A percentile compares a stretch with the other conserved stretches of the same genome.
Evolutionary conservation across 2,329 filamentous ascomycete genomes (phyloP).

Genomic region (Aspergillus clavatus): DNA sequence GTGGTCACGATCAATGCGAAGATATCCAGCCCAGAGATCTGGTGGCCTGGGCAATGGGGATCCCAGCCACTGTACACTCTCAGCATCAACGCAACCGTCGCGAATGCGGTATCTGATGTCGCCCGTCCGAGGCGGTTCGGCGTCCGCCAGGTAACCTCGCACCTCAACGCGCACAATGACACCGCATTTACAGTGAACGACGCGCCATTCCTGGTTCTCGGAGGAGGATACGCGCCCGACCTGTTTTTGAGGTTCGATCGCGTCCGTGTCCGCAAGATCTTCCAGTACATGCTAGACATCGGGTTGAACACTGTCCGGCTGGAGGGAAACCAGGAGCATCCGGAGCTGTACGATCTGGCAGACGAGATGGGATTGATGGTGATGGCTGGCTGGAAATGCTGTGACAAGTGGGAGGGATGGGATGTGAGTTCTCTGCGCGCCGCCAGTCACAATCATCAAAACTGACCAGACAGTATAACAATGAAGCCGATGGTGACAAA

Average conservation of each 20-base stretch:
- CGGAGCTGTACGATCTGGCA: constrained; percentile 55
- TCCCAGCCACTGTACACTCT: constrained; percentile 50
- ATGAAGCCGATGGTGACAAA: constrained; percentile 43
- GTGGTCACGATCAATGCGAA: constrained; percentile 38
- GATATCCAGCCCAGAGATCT: constrained; percentile 48
- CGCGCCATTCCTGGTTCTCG: constrained; percentile 55
- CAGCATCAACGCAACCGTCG: constrained; percentile 25
- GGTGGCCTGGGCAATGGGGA: constrained; percentile 61
- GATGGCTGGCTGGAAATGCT: constrained; percentile 62
- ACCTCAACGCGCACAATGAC: constrained; percentile 51
- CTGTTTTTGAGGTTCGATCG: constrained; percentile 57
- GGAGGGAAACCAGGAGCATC: constrained; percentile 62
- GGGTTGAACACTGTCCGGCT: constrained; percentile 60
- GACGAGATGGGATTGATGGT: constrained; percentile 59
- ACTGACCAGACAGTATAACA: constrained; percentile 47
- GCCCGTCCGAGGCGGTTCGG: constrained; percentile 43
- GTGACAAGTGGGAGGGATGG: constrained; percentile 65
- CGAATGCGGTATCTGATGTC: constrained; percentile 29
- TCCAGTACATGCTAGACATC: constrained; percentile 54
- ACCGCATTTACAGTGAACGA: constrained; percentile 54
- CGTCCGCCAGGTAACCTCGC: constrained; percentile 51
- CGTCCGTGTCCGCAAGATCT: constrained; percentile 46
- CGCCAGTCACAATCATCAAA: background rate
- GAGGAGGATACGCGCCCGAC: constrained; percentile 57
- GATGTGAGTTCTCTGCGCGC: constrained; percentile 16